These are phyloP conservation scores for Geotrichum ghanense DNA, from an alignment of 805 yeast species.

Conservation along the genomic window DNA sequence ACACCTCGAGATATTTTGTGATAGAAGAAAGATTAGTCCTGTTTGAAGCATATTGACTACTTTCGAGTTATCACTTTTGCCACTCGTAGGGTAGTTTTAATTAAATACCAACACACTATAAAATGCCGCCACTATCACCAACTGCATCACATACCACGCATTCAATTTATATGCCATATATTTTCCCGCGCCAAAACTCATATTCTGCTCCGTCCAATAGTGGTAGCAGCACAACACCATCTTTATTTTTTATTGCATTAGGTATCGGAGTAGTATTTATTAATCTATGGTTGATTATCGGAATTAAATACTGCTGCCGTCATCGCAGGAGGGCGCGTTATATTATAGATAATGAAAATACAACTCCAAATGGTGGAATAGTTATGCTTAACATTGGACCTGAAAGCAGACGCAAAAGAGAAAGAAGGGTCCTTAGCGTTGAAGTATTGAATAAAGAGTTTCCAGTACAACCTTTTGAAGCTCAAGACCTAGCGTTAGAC, in stretches of 20 bases:
- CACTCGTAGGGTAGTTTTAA: too few species aligned
- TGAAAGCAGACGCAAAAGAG: constrained; percentile 12
- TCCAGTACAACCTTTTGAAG: constrained; percentile 16
- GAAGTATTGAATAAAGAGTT: constrained; percentile 22
- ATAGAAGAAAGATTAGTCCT: too few species aligned
- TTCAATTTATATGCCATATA: too few species aligned
- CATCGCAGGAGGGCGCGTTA: constrained; percentile 12
- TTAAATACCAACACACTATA: too few species aligned
- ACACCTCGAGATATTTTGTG: too few species aligned
- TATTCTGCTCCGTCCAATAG: too few species aligned
- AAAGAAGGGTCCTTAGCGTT: constrained; percentile 18
- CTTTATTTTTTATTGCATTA: constrained; percentile 26
- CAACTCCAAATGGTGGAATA: constrained; percentile 6
- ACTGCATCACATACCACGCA: too few species aligned
- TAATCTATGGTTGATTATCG: constrained; percentile 26
- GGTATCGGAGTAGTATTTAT: constrained; percentile 27
- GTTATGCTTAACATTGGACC: constrained; percentile 4
- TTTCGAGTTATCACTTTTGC: too few species aligned
- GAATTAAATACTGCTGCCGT: constrained; percentile 22
- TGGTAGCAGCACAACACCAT: constrained; percentile 16
- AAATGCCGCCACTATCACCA: too few species aligned
- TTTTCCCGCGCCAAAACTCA: too few species aligned
- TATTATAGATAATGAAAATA: constrained; percentile 7
- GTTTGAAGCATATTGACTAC: too few species aligned
- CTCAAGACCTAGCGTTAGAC: background rate